Base-by-base conservation (phyloP, 345 rosid species). In the Salix brachista region DNA sequence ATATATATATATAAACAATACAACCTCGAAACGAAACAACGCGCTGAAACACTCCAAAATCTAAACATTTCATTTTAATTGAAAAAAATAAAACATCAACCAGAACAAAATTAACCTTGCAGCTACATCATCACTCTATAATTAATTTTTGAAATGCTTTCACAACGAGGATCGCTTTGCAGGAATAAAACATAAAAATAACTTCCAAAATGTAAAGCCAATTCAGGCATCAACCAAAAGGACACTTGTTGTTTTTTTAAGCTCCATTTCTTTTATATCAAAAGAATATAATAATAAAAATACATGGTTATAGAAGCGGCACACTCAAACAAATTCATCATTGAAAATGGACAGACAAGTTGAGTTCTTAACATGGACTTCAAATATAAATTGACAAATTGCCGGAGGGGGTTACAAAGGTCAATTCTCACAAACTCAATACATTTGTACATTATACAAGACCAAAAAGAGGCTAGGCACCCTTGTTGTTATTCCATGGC, bases 401-500 rank as follows among this genome's bases (percentile, higher is more conserved):
- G 79, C 82, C 72, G 71, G 58, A 56, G n/a, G 64, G 54, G 64
- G 54, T 72, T n/a, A n/a, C 67, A 0, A 82, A 71, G 75, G 65
- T 11, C 44, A 34, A 16, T 41, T 32, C 71, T 17, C 60, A 58
- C 54, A 36, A 41, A 73, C 67, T 62, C 75, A 76, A 68, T 74
- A 67, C 74, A 78, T 79, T 70, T 74, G 77, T 41, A 79, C 80
- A 69, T 62, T 80, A 76, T 75, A 81, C 75, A 83, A 64, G 77
- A 75, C 65, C 52, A 3, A 3, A 32, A 14, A 65, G 79, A 66
- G 54, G 73, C 79, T 87, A 94, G 69, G 97, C 97, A 78, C 97
- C 93, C 30, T 84, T 88, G 9, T 85, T 91, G 86, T 41, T 89
- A 58, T 6, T 82, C 99, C 99, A 94, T 58, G 99, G 99, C 82